Evolutionary conservation across 2,329 filamentous ascomycete species (phyloP).

Genomic region (Allantophomopsis lycopodina): DNA sequence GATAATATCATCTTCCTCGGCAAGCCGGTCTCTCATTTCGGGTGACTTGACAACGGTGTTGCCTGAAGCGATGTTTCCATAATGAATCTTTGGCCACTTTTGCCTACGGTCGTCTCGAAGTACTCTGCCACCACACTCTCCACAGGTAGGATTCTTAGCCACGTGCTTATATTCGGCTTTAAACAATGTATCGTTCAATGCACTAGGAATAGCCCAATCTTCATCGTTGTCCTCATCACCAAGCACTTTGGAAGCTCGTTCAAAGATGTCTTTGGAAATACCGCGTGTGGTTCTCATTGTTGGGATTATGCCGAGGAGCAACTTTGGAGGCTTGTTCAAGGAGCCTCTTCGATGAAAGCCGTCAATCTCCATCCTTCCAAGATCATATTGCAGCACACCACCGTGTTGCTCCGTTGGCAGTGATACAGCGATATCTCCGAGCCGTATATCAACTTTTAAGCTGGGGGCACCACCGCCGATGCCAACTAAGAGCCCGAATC

Average conservation of each 20-base stretch:
- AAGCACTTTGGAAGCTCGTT: background rate
- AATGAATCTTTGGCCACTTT: background rate
- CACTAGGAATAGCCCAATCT: background rate
- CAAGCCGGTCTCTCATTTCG: background rate
- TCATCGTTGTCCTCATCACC: background rate
- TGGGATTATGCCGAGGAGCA: background rate
- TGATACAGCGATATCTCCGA: conserved; percentile 16
- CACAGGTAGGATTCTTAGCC: background rate
- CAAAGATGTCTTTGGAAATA: background rate
- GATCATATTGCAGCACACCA: conserved; percentile 8
- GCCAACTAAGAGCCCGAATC: conserved; percentile 26
- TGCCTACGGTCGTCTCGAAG: no score
- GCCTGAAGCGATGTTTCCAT: background rate
- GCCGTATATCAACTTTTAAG: conserved; percentile 10
- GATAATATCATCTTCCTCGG: background rate
- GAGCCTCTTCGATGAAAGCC: conserved; percentile 2
- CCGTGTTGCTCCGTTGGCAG: conserved; percentile 4
- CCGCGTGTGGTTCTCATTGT: background rate
- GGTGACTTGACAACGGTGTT: background rate
- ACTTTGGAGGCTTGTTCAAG: conserved; percentile 4
- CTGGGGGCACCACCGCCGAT: conserved; percentile 18
- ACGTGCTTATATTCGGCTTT: background rate
- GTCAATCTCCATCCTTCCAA: conserved; percentile 4
- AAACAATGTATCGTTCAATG: background rate
- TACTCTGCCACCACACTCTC: background rate